Conservation (phyloP, 1,139 yeast species). For the Zhuliangozyma parablackwelliae region DNA sequence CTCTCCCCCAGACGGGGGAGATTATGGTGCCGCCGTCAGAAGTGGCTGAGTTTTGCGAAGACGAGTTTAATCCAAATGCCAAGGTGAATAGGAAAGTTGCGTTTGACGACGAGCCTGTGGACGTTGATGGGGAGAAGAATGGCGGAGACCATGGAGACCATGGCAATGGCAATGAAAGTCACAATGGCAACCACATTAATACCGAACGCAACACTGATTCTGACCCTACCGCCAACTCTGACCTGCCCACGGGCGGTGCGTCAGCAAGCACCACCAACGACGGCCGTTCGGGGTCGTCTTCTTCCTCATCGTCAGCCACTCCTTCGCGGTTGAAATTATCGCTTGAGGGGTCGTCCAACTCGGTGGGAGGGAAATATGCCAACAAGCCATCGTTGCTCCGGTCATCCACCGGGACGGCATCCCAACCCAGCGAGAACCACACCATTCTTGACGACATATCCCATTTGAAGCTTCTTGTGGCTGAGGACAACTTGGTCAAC, state of each 20-base stretch:
- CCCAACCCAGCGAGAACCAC: conserved; percentile 20
- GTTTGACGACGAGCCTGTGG: conserved; percentile 20
- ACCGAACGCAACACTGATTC: no score
- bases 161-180: conserved; percentile 7
- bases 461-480: conserved; percentile 66
- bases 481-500: conserved; percentile 88
- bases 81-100: conserved; percentile 35
- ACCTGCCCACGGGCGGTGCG: no score
- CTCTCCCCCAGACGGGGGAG: conserved; percentile 69
- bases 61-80: conserved; percentile 39
- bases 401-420: conserved; percentile 57
- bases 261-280: no score
- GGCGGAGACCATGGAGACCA: background rate
- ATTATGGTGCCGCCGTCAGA: conserved; percentile 38
- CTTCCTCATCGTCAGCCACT: no score
- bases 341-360: no score
- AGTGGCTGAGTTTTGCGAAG: conserved; percentile 39
- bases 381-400: conserved; percentile 8
- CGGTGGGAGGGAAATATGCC: no score
- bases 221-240: background rate
- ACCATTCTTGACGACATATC: conserved; percentile 26
- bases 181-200: conserved; percentile 1
- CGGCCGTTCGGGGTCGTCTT: no score
- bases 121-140: conserved; percentile 6
- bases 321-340: no score